A percentile compares a stretch with the other conserved stretches of the same genome.
phyloP scores from a whole-genome alignment of 352 stramenopile genomes.

The Phytopythium cucurbitacearum region DNA sequence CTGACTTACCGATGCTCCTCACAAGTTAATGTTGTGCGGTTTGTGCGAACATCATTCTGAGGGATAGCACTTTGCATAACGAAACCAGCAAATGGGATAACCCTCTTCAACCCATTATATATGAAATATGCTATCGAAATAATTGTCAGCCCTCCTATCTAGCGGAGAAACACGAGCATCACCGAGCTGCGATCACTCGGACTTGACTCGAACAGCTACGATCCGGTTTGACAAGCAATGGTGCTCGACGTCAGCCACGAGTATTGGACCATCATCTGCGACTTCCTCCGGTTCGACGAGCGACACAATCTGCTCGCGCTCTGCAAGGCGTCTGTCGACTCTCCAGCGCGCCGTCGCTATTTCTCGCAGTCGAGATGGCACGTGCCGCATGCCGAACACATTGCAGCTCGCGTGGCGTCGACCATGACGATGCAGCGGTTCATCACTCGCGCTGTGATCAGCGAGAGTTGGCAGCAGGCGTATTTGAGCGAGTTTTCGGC shows the following conservation, averaged over 20 bases:
- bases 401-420: background rate
- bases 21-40: too few relatives aligned
- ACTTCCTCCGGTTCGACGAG: background rate
- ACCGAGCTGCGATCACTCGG: too few relatives aligned
- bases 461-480: background rate
- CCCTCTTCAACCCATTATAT: too few relatives aligned
- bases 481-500: background rate
- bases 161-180: too few relatives aligned
- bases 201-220: too few relatives aligned
- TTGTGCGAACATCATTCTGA: too few relatives aligned
- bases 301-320: conserved; percentile 1
- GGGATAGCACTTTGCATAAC: too few relatives aligned
- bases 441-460: background rate
- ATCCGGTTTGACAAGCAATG: too few relatives aligned
- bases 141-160: too few relatives aligned
- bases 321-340: background rate
- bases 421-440: background rate
- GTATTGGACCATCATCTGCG: background rate
- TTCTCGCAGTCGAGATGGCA: background rate
- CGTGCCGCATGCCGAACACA: background rate
- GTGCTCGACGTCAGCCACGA: conserved; percentile 1
- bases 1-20: too few relatives aligned
- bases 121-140: too few relatives aligned
- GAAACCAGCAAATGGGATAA: too few relatives aligned
- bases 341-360: background rate